Conservation (phyloP, 768 basidiomycete species). For the Chiua virens region DNA sequence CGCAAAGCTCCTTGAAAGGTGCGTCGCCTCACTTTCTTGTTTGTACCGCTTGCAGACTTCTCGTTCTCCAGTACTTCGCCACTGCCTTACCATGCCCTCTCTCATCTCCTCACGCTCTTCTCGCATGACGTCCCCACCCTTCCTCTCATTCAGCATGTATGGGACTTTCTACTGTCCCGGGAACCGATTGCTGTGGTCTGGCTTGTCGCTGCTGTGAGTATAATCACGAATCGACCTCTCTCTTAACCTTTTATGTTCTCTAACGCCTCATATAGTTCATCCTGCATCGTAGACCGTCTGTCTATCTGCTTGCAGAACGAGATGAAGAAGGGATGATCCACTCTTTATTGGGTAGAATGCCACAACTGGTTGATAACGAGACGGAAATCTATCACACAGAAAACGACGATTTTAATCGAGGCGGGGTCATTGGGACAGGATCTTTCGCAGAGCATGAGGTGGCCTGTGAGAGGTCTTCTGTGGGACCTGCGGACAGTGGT, state of each 20-base stretch:
- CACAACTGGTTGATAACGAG: slow-evolving; percentile 41
- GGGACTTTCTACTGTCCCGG: slow-evolving; percentile 83
- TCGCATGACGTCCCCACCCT: slow-evolving; percentile 90
- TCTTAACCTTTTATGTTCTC: background rate
- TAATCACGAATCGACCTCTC: background rate
- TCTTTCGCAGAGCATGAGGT: background rate
- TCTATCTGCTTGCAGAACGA: slow-evolving; percentile 58
- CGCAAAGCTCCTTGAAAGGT: slow-evolving; percentile 69
- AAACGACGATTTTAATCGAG: background rate
- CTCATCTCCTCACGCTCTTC: slow-evolving; percentile 88
- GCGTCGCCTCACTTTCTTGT: slow-evolving; percentile 17
- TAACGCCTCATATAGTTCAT: slow-evolving; percentile 53
- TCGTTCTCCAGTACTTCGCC: slow-evolving; percentile 56
- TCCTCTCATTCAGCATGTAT: slow-evolving; percentile 87
- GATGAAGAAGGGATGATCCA: slow-evolving; percentile 85
- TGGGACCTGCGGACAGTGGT: background rate
- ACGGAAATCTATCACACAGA: background rate
- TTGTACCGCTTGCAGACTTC: background rate
- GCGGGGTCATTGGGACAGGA: background rate
- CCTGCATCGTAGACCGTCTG: slow-evolving; percentile 68
- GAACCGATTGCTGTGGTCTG: slow-evolving; percentile 84
- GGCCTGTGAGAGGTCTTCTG: background rate
- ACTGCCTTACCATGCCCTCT: slow-evolving; percentile 86
- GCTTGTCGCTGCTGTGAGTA: slow-evolving; percentile 75
- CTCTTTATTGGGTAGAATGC: slow-evolving; percentile 65